Evolutionary conservation across 2,329 filamentous ascomycete species (phyloP).

Genomic region (Saccharata proteae): DNA sequence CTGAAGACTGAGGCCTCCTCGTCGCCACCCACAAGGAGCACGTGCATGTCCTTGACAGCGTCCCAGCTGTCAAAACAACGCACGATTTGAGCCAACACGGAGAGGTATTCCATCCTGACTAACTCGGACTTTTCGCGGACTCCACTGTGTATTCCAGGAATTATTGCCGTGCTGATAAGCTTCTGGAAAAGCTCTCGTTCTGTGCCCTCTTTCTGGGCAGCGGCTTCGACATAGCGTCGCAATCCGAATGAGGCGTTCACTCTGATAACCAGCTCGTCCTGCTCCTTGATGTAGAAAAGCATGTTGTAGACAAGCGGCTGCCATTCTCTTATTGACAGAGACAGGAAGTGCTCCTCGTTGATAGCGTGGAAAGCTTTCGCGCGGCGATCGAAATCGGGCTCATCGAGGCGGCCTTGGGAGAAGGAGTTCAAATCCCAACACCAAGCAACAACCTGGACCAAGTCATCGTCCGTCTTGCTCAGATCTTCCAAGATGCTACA

Average conservation of each 20-base stretch:
- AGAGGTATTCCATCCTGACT: constrained; percentile 70
- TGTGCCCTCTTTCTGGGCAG: constrained; percentile 37
- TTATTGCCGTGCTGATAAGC: constrained; percentile 51
- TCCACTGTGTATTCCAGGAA: constrained; percentile 67
- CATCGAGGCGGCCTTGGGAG: constrained; percentile 58
- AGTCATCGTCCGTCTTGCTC: constrained; percentile 48
- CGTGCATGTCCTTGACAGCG: constrained; percentile 60
- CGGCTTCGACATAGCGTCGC: constrained; percentile 59
- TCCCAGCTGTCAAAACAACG: constrained; percentile 57
- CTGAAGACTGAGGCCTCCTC: constrained; percentile 82
- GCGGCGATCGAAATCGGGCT: constrained; percentile 77
- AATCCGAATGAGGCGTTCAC: constrained; percentile 72
- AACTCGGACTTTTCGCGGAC: constrained; percentile 70
- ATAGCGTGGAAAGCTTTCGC: constrained; percentile 65
- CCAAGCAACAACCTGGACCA: constrained; percentile 53
- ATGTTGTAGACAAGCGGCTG: constrained; percentile 79
- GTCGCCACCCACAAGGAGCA: constrained; percentile 58
- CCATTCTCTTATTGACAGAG: constrained; percentile 66
- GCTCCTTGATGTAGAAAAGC: constrained; percentile 72
- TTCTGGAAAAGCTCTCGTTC: constrained; percentile 40
- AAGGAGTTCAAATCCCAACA: constrained; percentile 76
- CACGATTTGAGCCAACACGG: constrained; percentile 68
- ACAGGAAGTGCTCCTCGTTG: constrained; percentile 46
- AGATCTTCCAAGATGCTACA: constrained; percentile 63
- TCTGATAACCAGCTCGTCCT: constrained; percentile 79